Evolutionary conservation across 2,329 filamentous ascomycete genomes (phyloP).

Genomic region (Zopfia rhizophila): DNA sequence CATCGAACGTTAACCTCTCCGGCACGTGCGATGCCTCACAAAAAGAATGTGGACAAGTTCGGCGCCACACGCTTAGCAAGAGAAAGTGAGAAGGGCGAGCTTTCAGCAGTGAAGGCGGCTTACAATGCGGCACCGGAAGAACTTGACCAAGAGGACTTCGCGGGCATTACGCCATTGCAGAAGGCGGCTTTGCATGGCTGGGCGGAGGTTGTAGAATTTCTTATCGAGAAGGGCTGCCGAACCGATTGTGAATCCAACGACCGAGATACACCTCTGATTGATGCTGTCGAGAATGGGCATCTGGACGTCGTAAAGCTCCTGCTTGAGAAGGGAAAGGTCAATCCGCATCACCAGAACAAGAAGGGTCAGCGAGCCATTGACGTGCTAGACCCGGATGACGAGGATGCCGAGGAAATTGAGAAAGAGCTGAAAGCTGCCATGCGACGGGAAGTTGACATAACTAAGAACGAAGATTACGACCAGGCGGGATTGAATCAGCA

Average conservation of each 20-base stretch:
- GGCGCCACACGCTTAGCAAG: conserved; percentile 91
- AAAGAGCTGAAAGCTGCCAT: conserved; percentile 73
- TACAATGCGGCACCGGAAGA: conserved; percentile 85
- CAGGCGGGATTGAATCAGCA: conserved; percentile 39
- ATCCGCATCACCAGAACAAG: conserved; percentile 90
- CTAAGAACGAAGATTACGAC: conserved; percentile 60
- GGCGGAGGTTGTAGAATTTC: conserved; percentile 84
- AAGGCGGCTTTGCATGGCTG: conserved; percentile 90
- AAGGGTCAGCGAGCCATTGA: conserved; percentile 92
- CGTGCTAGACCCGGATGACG: conserved; percentile 77
- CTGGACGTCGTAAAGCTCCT: conserved; percentile 86
- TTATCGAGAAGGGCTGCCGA: conserved; percentile 86
- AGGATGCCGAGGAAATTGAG: conserved; percentile 84
- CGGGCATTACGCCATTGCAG: conserved; percentile 95
- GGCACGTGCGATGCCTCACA: conserved; percentile 73
- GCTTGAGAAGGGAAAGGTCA: conserved; percentile 81
- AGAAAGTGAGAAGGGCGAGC: conserved; percentile 85
- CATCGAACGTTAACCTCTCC: conserved; percentile 66
- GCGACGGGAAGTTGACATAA: conserved; percentile 54
- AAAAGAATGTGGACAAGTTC: conserved; percentile 90
- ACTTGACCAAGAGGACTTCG: conserved; percentile 89
- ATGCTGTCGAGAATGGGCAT: conserved; percentile 96
- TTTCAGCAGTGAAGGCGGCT: conserved; percentile 79
- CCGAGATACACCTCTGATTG: conserved; percentile 89
- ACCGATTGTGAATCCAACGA: conserved; percentile 80